Conservation (phyloP, 148 eudicot genomes). For the Selenicereus undatus region DNA sequence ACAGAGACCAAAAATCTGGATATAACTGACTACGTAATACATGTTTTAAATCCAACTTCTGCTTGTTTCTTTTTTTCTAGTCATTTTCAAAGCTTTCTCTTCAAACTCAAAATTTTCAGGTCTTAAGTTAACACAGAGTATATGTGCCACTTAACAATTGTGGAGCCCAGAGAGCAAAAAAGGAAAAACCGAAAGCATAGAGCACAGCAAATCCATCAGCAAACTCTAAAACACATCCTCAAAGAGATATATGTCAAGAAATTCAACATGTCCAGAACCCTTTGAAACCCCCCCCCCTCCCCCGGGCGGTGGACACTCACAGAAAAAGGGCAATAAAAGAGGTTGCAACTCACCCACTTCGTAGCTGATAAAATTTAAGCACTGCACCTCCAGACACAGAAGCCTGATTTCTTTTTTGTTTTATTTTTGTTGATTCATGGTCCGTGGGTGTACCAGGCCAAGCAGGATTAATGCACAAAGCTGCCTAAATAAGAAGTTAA, state of each 20-base stretch:
- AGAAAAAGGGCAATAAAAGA: too few relatives aligned
- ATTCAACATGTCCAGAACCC: not conserved
- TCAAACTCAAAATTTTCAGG: not conserved
- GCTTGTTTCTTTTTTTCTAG: not conserved
- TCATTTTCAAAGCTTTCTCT: not conserved
- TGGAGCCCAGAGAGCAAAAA: not conserved
- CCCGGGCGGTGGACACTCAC: too few relatives aligned
- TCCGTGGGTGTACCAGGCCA: too few relatives aligned
- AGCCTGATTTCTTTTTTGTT: not conserved
- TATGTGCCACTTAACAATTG: not conserved
- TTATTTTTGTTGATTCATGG: not conserved
- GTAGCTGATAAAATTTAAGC: not conserved
- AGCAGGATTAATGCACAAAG: not conserved
- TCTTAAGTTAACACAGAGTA: not conserved
- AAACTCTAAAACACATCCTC: not conserved
- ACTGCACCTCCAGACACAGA: not conserved
- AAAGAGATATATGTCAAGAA: not conserved
- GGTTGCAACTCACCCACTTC: too few relatives aligned
- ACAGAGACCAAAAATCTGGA: conserved; percentile 22
- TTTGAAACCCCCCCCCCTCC: not conserved
- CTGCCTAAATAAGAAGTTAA: not conserved
- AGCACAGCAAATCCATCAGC: not conserved
- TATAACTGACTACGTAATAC: not conserved
- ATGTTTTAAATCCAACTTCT: not conserved
- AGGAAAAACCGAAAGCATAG: not conserved